Conservation (phyloP, 2,329 filamentous ascomycete species). For the Tolypocladium paradoxum region DNA sequence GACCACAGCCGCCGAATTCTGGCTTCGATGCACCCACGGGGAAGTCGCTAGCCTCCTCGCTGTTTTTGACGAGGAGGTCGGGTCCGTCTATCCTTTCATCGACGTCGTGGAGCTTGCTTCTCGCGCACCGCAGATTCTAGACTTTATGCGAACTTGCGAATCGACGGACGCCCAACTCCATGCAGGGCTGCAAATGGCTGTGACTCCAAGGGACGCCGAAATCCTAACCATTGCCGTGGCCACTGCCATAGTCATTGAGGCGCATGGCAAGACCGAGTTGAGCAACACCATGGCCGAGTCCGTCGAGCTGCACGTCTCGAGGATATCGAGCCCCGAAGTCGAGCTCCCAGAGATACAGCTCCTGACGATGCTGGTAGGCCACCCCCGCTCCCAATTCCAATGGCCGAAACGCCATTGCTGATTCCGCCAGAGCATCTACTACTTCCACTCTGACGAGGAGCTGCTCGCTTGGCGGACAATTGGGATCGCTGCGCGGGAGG, state of each 20-base stretch:
- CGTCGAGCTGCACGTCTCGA: constrained; percentile 16
- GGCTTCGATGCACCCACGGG: constrained; percentile 10
- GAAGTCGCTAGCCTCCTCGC: constrained; percentile 22
- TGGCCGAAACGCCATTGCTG: background rate
- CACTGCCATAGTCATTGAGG: constrained; percentile 20
- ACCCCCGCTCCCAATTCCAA: background rate
- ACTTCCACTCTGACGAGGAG: constrained; percentile 37
- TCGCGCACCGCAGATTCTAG: constrained; percentile 14
- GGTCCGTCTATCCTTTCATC: constrained; percentile 24
- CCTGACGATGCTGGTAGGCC: constrained; percentile 17
- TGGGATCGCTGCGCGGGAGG: constrained; percentile 32
- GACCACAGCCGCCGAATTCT: constrained; percentile 10
- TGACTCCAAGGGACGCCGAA: constrained; percentile 16
- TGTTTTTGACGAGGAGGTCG: constrained; percentile 28
- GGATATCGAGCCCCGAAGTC: constrained; percentile 17
- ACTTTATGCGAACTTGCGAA: constrained; percentile 7
- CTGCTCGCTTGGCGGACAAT: constrained; percentile 37
- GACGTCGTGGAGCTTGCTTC: constrained; percentile 16
- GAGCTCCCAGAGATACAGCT: constrained; percentile 23
- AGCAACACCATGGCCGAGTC: constrained; percentile 17
- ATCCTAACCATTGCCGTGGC: constrained; percentile 23
- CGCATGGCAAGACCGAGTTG: constrained; percentile 17
- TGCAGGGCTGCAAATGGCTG: background rate
- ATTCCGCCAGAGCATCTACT: constrained; percentile 24
- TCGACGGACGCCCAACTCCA: background rate